Percentiles rank a stretch among this genome's conserved stretches.
Conservation (phyloP, 495 filamentous ascomycete genomes). For the Penicillium robsamsonii region DNA sequence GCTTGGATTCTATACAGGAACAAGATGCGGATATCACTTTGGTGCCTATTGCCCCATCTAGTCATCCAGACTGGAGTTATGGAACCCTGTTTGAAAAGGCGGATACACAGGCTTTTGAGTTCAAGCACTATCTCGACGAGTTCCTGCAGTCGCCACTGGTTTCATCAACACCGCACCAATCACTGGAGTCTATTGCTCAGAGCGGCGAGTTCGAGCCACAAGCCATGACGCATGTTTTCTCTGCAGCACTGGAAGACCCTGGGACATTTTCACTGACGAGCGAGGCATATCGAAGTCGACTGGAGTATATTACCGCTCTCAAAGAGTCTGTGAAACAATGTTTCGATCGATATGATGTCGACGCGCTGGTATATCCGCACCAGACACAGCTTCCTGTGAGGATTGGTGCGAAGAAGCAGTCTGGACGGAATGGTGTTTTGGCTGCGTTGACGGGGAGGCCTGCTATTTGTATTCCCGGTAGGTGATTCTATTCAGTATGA, state of each 20-base stretch:
- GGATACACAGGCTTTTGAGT: conserved; percentile 61
- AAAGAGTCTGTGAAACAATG: conserved; percentile 45
- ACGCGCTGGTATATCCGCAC: conserved; percentile 64
- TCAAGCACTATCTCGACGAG: conserved; percentile 48
- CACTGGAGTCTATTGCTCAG: conserved; percentile 54
- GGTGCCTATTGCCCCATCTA: conserved; percentile 39
- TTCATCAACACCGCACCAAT: conserved; percentile 28
- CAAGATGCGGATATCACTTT: conserved; percentile 14
- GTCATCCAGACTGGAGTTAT: conserved; percentile 48
- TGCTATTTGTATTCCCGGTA: conserved; percentile 58
- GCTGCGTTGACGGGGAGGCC: conserved; percentile 63
- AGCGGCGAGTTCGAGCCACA: conserved; percentile 51
- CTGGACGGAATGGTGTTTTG: conserved; percentile 61
- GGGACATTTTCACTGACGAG: conserved; percentile 43
- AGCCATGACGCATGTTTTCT: conserved; percentile 47
- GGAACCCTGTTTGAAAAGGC: conserved; percentile 38
- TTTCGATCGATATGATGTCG: conserved; percentile 48
- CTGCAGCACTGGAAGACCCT: conserved; percentile 13
- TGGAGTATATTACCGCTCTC: conserved; percentile 46
- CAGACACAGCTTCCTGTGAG: conserved; percentile 62
- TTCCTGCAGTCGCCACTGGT: conserved; percentile 35
- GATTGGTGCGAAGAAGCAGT: conserved; percentile 53
- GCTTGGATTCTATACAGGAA: conserved; percentile 30
- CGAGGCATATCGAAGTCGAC: conserved; percentile 40
- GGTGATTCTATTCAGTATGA: background rate